phyloP scores from a whole-genome alignment of 108 stramenopile species.

The Cyclotella choctawhatcheeana region DNA sequence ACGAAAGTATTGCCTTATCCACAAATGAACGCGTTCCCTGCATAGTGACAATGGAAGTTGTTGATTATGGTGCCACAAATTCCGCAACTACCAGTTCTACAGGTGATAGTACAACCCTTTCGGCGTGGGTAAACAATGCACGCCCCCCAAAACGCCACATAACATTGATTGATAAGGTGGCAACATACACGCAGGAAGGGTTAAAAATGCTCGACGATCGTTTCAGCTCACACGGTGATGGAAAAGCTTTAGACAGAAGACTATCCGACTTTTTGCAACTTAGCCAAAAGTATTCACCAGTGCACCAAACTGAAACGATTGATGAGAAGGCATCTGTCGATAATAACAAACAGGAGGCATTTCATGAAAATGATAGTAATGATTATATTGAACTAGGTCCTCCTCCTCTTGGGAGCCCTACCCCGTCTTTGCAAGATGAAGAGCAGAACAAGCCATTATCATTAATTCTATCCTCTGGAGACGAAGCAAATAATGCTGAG shows the following conservation, averaged over 20 bases:
- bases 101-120: constrained; percentile 30
- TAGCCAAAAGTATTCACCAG: constrained; percentile 20
- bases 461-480: background rate
- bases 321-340: constrained; percentile 1
- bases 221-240: constrained; percentile 43
- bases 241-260: constrained; percentile 33
- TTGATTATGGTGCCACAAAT: constrained; percentile 58
- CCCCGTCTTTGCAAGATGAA: constrained; percentile 3
- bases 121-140: constrained; percentile 36
- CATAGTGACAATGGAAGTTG: constrained; percentile 90
- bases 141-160: constrained; percentile 77
- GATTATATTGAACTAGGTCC: constrained; percentile 22
- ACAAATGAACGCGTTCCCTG: constrained; percentile 96
- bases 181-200: constrained; percentile 56
- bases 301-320: background rate
- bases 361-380: constrained; percentile 9
- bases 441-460: background rate
- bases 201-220: constrained; percentile 55
- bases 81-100: constrained; percentile 8
- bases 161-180: constrained; percentile 73
- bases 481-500: background rate
- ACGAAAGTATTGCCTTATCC: constrained; percentile 86
- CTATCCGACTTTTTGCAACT: constrained; percentile 35
- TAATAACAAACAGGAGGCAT: constrained; percentile 38
- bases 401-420: constrained; percentile 37